phyloP scores from a whole-genome alignment of 768 basidiomycete genomes.

The Phanerodontia chrysosporium region DNA sequence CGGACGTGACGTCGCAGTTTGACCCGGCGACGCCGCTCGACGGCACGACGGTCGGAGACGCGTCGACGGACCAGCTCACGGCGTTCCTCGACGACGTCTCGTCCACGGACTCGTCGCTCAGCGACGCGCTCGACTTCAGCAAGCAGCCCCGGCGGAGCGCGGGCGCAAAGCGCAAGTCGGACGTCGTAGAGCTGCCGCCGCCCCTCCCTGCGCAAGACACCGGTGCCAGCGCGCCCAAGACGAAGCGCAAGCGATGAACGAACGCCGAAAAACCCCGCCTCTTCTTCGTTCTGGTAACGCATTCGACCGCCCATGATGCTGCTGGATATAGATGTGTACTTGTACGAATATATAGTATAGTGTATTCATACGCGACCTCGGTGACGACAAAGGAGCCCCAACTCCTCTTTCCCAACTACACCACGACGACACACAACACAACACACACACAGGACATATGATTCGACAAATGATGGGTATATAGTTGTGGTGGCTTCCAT shows the following conservation, averaged over 20 bases:
- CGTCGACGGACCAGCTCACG: constrained; percentile 34
- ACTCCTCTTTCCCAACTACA: too few species aligned
- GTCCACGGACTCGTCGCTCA: constrained; percentile 20
- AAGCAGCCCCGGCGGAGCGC: neutral
- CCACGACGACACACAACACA: too few species aligned
- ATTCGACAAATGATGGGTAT: constrained; percentile 6
- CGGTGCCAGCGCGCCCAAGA: constrained; percentile 14
- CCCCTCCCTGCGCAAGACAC: constrained; percentile 8
- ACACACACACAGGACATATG: too few species aligned
- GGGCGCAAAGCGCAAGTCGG: constrained; percentile 27
- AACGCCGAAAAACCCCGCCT: neutral
- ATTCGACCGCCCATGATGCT: neutral
- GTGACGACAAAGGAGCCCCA: too few species aligned
- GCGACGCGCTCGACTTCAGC: neutral
- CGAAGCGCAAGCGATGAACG: constrained; percentile 25
- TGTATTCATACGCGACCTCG: constrained; percentile 22
- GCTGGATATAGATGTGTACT: constrained; percentile 19
- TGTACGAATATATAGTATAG: constrained; percentile 22
- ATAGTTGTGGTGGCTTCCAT: neutral
- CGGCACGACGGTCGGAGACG: constrained; percentile 26
- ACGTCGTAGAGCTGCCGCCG: constrained; percentile 22
- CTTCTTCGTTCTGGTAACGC: neutral
- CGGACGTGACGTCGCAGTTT: constrained; percentile 28
- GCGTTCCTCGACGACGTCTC: constrained; percentile 43
- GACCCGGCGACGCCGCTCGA: constrained; percentile 31